These are phyloP conservation scores for Agrocybe praecox DNA, from an alignment of 768 basidiomycete species.

Conservation along the genomic window DNA sequence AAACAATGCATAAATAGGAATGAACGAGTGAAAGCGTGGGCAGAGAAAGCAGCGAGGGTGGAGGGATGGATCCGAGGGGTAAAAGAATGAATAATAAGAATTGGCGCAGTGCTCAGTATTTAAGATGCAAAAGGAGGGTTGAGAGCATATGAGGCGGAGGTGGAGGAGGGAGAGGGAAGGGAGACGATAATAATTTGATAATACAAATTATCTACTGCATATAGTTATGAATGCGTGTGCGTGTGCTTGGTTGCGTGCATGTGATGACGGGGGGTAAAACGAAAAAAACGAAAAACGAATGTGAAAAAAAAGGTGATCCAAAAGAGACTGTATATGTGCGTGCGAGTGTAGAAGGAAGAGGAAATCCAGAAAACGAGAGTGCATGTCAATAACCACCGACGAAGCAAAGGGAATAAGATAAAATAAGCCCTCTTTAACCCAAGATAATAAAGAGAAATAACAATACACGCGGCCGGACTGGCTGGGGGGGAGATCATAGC, in stretches of 20 bases:
- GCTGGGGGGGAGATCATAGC: conserved; percentile 35
- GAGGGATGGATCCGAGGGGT: background rate
- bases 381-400: background rate
- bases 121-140: too few species aligned
- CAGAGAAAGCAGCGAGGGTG: background rate
- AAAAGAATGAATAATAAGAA: background rate
- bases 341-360: too few species aligned
- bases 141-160: too few species aligned
- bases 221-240: conserved; percentile 5
- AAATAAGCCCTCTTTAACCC: background rate
- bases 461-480: background rate
- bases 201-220: conserved; percentile 4
- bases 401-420: too few species aligned
- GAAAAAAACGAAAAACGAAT: background rate
- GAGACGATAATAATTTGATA: background rate
- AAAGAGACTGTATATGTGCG: background rate
- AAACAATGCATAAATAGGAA: background rate
- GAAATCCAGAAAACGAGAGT: background rate
- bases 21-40: background rate
- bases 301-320: too few species aligned
- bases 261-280: background rate
- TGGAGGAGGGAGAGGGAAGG: too few species aligned
- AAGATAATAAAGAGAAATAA: background rate
- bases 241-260: conserved; percentile 7
- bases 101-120: too few species aligned